Conservation (phyloP, 2,329 filamentous ascomycete genomes). For the Trichoderma cornu-damae region DNA sequence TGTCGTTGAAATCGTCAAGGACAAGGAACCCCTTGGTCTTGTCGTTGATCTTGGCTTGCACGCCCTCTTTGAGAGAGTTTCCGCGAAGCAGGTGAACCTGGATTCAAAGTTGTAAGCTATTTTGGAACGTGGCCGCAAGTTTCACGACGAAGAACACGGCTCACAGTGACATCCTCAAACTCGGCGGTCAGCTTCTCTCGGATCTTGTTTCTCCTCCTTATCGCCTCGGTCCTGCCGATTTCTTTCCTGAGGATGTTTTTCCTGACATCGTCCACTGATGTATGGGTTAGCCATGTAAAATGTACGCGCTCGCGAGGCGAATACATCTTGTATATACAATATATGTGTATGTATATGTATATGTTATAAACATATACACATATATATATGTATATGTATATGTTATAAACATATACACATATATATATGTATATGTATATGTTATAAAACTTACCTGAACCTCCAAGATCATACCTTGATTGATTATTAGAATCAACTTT, state of each 20-base stretch:
- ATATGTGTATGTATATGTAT: no score
- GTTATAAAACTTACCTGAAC: constrained; percentile 3
- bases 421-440: neutral
- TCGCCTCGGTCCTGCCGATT: constrained; percentile 12
- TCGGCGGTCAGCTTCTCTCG: constrained; percentile 14
- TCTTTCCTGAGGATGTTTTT: constrained; percentile 13
- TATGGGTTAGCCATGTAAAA: neutral
- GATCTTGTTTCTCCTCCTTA: constrained; percentile 15
- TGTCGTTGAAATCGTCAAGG: constrained; percentile 13
- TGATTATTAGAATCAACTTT: neutral
- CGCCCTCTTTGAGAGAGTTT: constrained; percentile 13
- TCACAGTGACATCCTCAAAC: constrained; percentile 11
- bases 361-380: no score
- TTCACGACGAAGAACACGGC: neutral
- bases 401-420: no score
- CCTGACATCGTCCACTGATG: constrained; percentile 11
- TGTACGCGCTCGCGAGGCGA: no score
- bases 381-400: no score
- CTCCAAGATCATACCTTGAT: constrained; percentile 13
- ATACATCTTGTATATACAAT: no score
- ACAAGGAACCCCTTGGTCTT: constrained; percentile 10
- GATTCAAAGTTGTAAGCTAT: neutral
- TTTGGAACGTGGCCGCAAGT: no score
- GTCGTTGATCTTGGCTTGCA: constrained; percentile 10
- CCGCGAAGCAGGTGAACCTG: constrained; percentile 11